Conservation (phyloP, 2,329 filamentous ascomycete genomes). For the Epichloe bromicola region DNA sequence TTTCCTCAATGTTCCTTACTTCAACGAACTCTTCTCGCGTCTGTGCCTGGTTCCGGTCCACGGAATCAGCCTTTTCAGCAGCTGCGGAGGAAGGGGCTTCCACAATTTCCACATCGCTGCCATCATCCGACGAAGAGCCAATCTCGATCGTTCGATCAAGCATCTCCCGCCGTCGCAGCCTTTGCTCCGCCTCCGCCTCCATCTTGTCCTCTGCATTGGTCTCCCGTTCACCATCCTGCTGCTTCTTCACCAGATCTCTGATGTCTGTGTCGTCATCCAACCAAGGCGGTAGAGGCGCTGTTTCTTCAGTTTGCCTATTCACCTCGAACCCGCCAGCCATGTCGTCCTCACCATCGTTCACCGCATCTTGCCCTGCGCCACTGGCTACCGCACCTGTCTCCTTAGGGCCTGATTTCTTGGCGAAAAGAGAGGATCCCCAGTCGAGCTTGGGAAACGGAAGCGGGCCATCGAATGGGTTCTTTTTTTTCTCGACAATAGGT, state of each 20-base stretch:
- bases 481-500: constrained; percentile 35
- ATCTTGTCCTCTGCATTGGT: constrained; percentile 53
- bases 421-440: constrained; percentile 49
- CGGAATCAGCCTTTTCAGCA: background rate
- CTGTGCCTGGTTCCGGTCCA: constrained; percentile 2
- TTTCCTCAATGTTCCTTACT: background rate
- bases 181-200: constrained; percentile 42
- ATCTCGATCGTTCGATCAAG: constrained; percentile 46
- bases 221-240: constrained; percentile 41
- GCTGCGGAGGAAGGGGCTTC: constrained; percentile 29
- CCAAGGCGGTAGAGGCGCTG: constrained; percentile 64
- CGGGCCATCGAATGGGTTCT: constrained; percentile 60
- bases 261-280: constrained; percentile 54
- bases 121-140: constrained; percentile 46
- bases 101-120: constrained; percentile 44
- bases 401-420: constrained; percentile 22
- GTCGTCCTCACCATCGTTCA: constrained; percentile 30
- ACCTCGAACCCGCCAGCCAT: constrained; percentile 54
- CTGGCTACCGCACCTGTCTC: constrained; percentile 10
- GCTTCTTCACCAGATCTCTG: constrained; percentile 46
- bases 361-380: constrained; percentile 10
- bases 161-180: constrained; percentile 27
- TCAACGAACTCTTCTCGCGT: constrained; percentile 3
- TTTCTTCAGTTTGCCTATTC: constrained; percentile 25
- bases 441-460: constrained; percentile 84